Base-by-base conservation (phyloP, 1,139 yeast species). In the Zygoascus sp. region DNA sequence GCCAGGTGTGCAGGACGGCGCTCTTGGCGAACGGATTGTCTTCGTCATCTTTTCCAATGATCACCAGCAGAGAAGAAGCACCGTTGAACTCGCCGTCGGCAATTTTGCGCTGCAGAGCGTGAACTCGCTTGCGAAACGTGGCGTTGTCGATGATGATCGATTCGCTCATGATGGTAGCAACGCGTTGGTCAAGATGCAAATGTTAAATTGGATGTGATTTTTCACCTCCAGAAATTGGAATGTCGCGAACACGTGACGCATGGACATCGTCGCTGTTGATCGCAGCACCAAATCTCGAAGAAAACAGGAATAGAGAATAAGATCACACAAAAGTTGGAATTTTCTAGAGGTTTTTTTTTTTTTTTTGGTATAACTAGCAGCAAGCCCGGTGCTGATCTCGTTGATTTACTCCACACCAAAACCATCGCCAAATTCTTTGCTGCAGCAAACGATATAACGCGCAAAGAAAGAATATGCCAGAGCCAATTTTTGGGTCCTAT, bases 11-110 rank as follows among this genome's bases (percentile, higher is more conserved):
- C 42, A 90, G 68, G 43, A 86, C 85, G 0, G 96, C 83, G 10
- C 96, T 83, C 66, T 88, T 88, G 62, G 86, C 88, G 67, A 88
- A 90, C 40, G 96, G 95, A 63, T 89, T 86, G 53, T 84, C 92
- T 50, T 86, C 94, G 60, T 86, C 89, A 37, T 85, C 73, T 9
- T 92, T 86, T 9, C 97, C 97, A 44, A 85, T 83, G 10, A 86
- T 77, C 40, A 85, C 77, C 51, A 87, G 66, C 23, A 87, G 61
- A 17, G 85, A 76, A 30, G 77, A 70, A 53, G 74, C 78, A 38
- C 72, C 74, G 49, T 68, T 72, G 65, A 77, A 76, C 45, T 64
- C 69, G 32, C 65, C 60, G 6, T 68, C 68, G 45, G 58, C 54
- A 17, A 75, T 55, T 40, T 64, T 64, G 50, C 67, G 62, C 54